A percentile compares a stretch with the other conserved stretches of the same genome.
These are phyloP conservation scores for Acacia confusa DNA, from an alignment of 306 rosid genomes.

Conservation along the genomic window DNA sequence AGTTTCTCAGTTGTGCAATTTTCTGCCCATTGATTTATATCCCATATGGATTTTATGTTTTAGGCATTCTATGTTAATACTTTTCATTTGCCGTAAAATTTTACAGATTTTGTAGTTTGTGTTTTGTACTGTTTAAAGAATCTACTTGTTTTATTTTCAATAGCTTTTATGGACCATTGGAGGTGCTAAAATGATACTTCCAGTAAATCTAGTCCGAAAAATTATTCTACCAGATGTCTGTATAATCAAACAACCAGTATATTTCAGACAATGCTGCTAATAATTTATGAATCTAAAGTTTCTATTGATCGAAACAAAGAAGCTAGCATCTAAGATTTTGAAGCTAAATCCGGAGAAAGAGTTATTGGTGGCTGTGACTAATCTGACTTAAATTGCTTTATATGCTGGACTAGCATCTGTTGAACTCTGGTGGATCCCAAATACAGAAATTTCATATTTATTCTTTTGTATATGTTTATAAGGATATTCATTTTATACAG, in stretches of 20 bases:
- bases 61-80: not conserved
- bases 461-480: not conserved
- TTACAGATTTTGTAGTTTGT: not conserved
- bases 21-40: not conserved
- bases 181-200: not conserved
- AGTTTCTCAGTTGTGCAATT: not conserved
- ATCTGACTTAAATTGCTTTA: not conserved
- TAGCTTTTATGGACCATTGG: not conserved
- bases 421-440: not conserved
- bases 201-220: not conserved
- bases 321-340: not conserved
- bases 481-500: not conserved
- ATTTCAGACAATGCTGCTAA: not conserved
- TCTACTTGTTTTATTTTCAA: no score
- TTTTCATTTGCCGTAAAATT: not conserved
- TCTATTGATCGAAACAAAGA: not conserved
- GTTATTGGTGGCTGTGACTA: not conserved
- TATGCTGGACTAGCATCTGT: not conserved
- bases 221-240: not conserved
- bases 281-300: not conserved
- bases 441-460: not conserved
- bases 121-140: not conserved
- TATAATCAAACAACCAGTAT: not conserved
- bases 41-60: not conserved
- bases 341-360: no score